A percentile compares a stretch with the other conserved stretches of the same genome.
phyloP scores from a whole-genome alignment of 2,329 filamentous ascomycete species.

The Sarocladium kiliense region DNA sequence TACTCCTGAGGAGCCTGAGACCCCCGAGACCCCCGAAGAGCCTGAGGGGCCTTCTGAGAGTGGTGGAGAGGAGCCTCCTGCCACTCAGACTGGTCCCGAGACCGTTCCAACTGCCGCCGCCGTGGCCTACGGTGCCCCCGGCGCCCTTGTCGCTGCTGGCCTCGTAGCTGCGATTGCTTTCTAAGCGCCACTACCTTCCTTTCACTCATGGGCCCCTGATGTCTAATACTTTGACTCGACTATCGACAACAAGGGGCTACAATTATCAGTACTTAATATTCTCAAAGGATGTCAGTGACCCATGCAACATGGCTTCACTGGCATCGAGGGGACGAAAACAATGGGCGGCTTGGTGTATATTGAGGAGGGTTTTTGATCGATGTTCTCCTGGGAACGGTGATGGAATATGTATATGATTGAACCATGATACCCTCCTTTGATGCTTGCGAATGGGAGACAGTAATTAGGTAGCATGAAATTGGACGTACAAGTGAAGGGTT shows the following conservation, averaged over 20 bases:
- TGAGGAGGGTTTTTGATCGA: not conserved
- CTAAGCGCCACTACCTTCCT: not conserved
- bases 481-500: no score
- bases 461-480: no score
- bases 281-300: not conserved
- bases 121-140: not conserved
- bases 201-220: not conserved
- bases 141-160: not conserved
- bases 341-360: not conserved
- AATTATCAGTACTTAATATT: not conserved
- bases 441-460: not conserved
- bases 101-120: not conserved
- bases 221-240: not conserved
- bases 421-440: conserved; percentile 6
- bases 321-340: not conserved
- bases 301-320: not conserved
- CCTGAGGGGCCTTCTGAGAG: not conserved
- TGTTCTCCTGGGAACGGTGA: not conserved
- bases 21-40: not conserved
- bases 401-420: not conserved
- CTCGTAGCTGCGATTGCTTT: not conserved
- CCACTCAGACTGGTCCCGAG: not conserved
- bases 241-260: not conserved
- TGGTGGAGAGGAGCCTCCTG: not conserved
- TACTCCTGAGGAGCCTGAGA: not conserved